Base-by-base conservation (phyloP, 345 rosid species). In the Noccaea caerulescens region DNA sequence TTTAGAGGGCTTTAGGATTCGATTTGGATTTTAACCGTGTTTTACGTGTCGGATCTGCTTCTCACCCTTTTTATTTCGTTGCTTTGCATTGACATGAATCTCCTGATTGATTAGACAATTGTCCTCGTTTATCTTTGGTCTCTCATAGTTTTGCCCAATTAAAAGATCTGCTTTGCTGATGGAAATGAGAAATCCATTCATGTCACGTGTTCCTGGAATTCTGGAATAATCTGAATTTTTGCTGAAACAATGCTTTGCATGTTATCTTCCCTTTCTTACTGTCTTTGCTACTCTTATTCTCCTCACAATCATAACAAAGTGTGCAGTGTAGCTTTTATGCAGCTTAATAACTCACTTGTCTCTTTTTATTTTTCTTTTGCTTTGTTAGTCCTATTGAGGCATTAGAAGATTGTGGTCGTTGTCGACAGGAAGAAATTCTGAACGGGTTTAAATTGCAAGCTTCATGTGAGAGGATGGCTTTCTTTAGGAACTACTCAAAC, bases 401-500 rank as follows among this genome's bases (percentile, higher is more conserved):
- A 27, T 6, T 55, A 49, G 54, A 63, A 61, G 72, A 51, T 12
- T 44, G 72, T 68, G 63, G 68, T 8, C 55, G 72, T 13, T 39
- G 44, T 34, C 20, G 34, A 33, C 27, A 55, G 52, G 14, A 34
- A 34, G 63, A 20, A 34, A 25, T 46, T 25, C 46, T 52, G 51
- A 30, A 52, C 56, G 30, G 61, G 10, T 38, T 62, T 49, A 10
- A 50, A n/a, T 9, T 54, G 46, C 52, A 66, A 63, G 66, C 75
- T 84, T 84, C 82, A 86, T 88, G 86, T 75, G 77, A 82, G 72
- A 79, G 77, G 68, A 95, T 95, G 99, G 94, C 98, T 16, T 92
- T 86, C 76, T 87, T 85, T 69, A 84, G 96, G 83, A 84, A 88
- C 73, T 90, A 82, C 73, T 72, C 87, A 0, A 82, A 75, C 64